Evolutionary conservation across 1,284 basidiomycete genomes (phyloP), one percentile per base, ranked within the genome.

Genomic region (Pholiota adiposa): DNA sequence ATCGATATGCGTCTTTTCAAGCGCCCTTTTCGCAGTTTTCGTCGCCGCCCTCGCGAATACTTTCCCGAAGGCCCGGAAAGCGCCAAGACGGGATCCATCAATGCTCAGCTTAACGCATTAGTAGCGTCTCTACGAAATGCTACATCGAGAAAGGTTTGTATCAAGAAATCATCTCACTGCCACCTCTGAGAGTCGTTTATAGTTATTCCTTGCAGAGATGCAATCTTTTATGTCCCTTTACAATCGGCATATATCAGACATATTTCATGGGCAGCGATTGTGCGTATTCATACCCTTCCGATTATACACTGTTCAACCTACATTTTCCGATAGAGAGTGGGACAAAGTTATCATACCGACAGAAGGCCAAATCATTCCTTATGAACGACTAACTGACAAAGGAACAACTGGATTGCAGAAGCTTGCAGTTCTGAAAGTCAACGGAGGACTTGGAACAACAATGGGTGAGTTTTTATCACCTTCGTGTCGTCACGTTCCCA

Each of bases 341-440:
- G 92, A 96, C 66, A 90, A 86, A 74, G 94, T 97, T 79, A 86
- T 90, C 73, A 89, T 94, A 11, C 94, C 95, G 56, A 87, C 90
- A 33, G 84, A 86, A 8, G 89, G 96, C 70, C 89, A 96, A 79
- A 89, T 97, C 72, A 83, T 94, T 31, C 85, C 87, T 23, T 97
- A 97, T 76, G 79, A 86, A 61, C 77, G 85, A 58, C 83, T 96
- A n/a, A 73, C 83, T 33, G 64, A 80, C 51, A 77, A 78, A 8
- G 72, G 80, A 50, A 83, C 90, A 71, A 77, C 79, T 33, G 75
- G 79, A 51, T 85, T 95, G 69, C 84, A 85, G 81, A 94, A 93
- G 80, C 88, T 97, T 64, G 96, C 94, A 18, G 94, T 97, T 21
- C 87, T 97, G 76, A 97, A 97, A 81, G 90, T 97, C 74, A 97